These are phyloP conservation scores for Phalaenopsis aphrodite DNA, from an alignment of 106 monocot genomes.

Conservation along the genomic window DNA sequence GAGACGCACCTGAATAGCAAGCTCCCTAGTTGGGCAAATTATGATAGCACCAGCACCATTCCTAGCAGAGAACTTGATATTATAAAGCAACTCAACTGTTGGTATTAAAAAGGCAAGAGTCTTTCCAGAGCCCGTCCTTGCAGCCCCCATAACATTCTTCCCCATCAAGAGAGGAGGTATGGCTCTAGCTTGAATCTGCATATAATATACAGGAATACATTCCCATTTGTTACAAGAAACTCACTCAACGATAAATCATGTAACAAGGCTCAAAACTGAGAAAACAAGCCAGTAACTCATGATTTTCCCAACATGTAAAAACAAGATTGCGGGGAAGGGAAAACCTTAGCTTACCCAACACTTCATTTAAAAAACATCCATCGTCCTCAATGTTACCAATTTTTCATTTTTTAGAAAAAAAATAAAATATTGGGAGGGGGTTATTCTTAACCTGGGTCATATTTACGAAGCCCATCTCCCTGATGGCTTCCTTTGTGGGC, in stretches of 20 bases:
- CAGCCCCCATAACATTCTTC: constrained; percentile 86
- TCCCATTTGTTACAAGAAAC: not conserved
- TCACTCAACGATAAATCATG: not conserved
- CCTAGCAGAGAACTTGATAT: constrained; percentile 40
- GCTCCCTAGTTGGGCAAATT: constrained; percentile 93
- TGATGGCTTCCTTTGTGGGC: constrained; percentile 56
- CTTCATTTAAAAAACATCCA: not conserved
- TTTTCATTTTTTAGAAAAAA: not conserved
- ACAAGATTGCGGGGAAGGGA: no score
- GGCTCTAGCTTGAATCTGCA: constrained; percentile 82
- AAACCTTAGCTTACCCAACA: no score
- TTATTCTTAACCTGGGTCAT: constrained; percentile 60
- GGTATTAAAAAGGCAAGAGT: constrained; percentile 94
- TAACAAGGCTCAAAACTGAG: not conserved
- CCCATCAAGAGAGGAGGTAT: constrained; percentile 78
- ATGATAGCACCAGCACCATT: constrained; percentile 82
- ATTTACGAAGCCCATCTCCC: constrained; percentile 65
- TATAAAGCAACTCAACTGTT: constrained; percentile 64
- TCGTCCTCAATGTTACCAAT: not conserved
- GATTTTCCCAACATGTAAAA: not conserved
- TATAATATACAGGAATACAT: not conserved
- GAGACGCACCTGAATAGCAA: constrained; percentile 76
- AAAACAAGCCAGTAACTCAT: not conserved
- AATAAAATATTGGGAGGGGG: not conserved
- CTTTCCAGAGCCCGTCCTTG: constrained; percentile 86